Base-by-base conservation (phyloP, 1,139 yeast genomes). In the Yamadazyma trypodendri region DNA sequence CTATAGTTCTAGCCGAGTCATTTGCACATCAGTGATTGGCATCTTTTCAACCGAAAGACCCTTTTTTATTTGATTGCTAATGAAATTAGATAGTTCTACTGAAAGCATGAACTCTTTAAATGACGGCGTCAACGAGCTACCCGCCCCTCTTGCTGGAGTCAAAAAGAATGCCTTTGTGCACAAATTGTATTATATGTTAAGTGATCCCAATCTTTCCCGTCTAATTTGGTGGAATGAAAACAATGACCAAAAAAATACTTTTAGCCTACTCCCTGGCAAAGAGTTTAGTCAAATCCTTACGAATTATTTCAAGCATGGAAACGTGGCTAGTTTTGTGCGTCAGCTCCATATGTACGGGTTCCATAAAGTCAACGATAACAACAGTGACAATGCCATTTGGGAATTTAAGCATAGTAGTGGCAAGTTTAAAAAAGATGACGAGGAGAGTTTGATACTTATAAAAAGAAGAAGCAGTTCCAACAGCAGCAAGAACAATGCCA, bases 351-450 rank as follows among this genome's bases (percentile, higher is more conserved):
- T 70, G 76, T 70, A 70, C 49, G 76, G 75, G 7, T 70, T 70
- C 46, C 76, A 70, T 49, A 74, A 74, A 46, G 84, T 79, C 7
- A 73, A 73, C 42, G 82, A 74, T 28, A 44, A 40, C 21, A 43
- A 43, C 54, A 50, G 64, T 56, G 38, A 41, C 50, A 27, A 60
- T 17, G 63, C 69, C 44, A 54, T 75, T 4, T 90, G 97, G 97
- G 95, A 87, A 60, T 90, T 90, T 63, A 82, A 83, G 46, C 98
- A 90, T 55, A 80, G 85, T 32, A 77, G 82, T 28, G 95, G 94
- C 6, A 66, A 72, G 41, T 90, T 90, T 61, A 77, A 73, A 49
- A 81, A 86, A 43, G 89, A 87, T 39, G 92, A 89, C 54, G 79
- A 81, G 42, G 79, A 73, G 32, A 70, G 81, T 9, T 63, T 87